Evolutionary conservation across 139 green algal genomes (phyloP), one percentile per base, ranked within the genome.

Genomic region (Desmodesmus armatus): DNA sequence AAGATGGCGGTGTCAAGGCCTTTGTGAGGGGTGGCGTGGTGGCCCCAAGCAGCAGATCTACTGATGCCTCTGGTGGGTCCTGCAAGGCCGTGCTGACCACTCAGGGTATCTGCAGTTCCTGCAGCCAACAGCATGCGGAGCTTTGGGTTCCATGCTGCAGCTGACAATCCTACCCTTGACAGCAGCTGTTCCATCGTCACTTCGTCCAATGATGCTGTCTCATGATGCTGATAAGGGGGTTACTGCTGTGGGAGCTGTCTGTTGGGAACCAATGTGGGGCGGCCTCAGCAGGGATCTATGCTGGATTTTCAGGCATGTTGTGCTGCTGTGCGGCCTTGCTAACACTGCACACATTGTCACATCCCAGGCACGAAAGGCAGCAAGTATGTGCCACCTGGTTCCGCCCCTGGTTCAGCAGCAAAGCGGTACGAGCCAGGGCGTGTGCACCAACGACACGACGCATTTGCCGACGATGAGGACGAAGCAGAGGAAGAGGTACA

Each of bases 311-410:
- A n/a, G n/a, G n/a, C n/a, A n/a, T n/a, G n/a, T 43, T 27, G 9
- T 33, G 43, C 19, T 19, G 29, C 63, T 72, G 6, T 21, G 27
- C 15, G 3, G 31, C 60, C 13, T 7, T 69, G 29, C 63, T 72
- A 43, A 72, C 63, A 72, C 19, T 27, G n/a, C n/a, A n/a, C 6
- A 27, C 63, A 23, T 72, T 41, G 19, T 27, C 9, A 51, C 35
- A 75, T 29, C 29, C 62, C 55, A 82, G 76, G 76, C 76, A 49
- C 53, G 41, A 82, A 82, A 40, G 70, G 78, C 62, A 51, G 44
- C 53, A 92, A 92, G 25, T 98, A 97, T 88, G 91, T 95, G 65
- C 95, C 94, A 4, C n/a, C n/a, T 75, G 93, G 88, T 47, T 97
- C 96, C 87, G 78, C 96, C 33, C 95, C 94, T 17, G 89, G 93